These are phyloP conservation scores for Saussurea involucrata DNA, from an alignment of 129 eudicot species.

Conservation along the genomic window DNA sequence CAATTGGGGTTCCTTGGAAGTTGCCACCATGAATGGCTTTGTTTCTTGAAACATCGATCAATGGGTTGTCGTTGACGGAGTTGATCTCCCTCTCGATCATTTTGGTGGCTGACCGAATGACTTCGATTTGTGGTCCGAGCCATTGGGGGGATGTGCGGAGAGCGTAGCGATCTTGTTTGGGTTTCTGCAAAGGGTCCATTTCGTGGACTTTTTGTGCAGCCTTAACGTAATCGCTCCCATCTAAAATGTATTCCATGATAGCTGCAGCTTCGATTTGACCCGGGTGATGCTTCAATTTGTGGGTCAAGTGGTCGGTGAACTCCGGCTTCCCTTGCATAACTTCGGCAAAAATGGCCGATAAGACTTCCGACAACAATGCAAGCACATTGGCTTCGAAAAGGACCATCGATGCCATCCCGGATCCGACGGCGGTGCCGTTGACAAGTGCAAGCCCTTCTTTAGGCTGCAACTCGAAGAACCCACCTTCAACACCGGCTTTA, in stretches of 20 bases:
- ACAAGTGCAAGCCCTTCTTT: conserved; percentile 80
- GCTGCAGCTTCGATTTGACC: conserved; percentile 92
- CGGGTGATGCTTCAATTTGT: conserved; percentile 78
- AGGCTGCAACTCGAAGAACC: conserved; percentile 72
- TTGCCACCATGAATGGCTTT: conserved; percentile 82
- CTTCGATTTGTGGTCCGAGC: conserved; percentile 84
- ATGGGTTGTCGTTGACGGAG: conserved; percentile 80
- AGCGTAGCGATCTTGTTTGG: conserved; percentile 69
- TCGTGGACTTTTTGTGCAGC: conserved; percentile 56
- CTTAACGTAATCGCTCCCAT: conserved; percentile 60
- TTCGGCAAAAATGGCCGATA: conserved; percentile 63
- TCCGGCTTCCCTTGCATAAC: conserved; percentile 85
- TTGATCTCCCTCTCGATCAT: conserved; percentile 75
- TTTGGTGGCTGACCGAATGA: conserved; percentile 65
- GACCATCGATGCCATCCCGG: conserved; percentile 68
- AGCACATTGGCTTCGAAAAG: conserved; percentile 65
- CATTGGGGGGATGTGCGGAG: conserved; percentile 83
- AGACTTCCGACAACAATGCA: conserved; percentile 53
- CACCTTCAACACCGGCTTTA: conserved; percentile 46
- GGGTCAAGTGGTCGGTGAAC: conserved; percentile 73
- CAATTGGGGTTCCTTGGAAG: conserved; percentile 83
- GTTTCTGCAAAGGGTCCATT: conserved; percentile 64
- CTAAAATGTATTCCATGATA: conserved; percentile 71
- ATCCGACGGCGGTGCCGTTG: conserved; percentile 81
- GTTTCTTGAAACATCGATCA: conserved; percentile 72